Base-by-base conservation (phyloP, 2,329 filamentous ascomycete species). In the Aspergillus sp. region DNA sequence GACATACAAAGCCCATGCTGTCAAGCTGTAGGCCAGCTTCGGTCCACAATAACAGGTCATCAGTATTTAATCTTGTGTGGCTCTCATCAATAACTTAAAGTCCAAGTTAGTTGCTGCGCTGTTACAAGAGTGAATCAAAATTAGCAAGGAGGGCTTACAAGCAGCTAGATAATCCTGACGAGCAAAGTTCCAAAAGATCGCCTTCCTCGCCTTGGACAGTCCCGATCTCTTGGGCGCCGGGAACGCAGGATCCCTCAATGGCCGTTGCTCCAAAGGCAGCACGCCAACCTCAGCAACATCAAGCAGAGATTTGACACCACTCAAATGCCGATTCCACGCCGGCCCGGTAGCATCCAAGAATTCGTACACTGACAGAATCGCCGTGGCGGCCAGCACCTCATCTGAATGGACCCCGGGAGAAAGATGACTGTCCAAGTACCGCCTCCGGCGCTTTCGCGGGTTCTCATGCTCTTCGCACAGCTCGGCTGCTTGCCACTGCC, bases 181-280 rank as follows among this genome's bases (percentile, higher is more conserved):
- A 10, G 80, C 81, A 59, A 83, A 80, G 52, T 82, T 83, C 81
- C 81, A 84, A 57, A 84, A 84, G 0, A 78, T 79, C 5, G 80
- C 79, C 58, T 69, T 73, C 19, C 80, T 72, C 7, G 72, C 77
- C 58, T 76, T 78, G 3, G 75, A 79, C 2, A 77, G 72, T n/a
- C 65, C 65, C 3, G 59, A 51, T 41, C 56, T 63, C 43, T 59
- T 67, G 50, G 60, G 35, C 48, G 60, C 50, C 32, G 60, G 58
- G 41, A 61, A 56, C 2, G 58, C 48, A 30, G 55, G 50, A 19
- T 62, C 61, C 28, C 72, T 70, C 27, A 75, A 73, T 48, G 64
- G 71, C 46, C 53, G 57, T 41, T 63, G 64, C 48, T 67, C 64
- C 6, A 67, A 55, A 10, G 67, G 67, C 56, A 68, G 63, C 54